Base-by-base conservation (phyloP, 495 filamentous ascomycete genomes). In the Aspergillus asperescens region DNA sequence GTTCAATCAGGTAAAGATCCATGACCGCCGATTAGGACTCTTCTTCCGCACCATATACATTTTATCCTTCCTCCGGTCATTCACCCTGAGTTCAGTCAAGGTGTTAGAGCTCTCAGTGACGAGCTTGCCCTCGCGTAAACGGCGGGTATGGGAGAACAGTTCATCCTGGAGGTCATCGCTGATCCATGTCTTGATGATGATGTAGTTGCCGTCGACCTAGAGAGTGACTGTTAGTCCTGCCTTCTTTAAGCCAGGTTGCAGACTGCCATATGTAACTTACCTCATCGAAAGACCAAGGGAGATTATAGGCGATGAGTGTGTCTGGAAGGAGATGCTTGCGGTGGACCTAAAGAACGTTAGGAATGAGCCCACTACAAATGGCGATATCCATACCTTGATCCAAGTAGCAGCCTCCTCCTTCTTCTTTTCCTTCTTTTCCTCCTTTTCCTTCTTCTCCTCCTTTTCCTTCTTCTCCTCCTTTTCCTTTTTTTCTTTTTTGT, bases 181-280 rank as follows among this genome's bases (percentile, higher is more conserved):
- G 54, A 91, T 81, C 82, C 81, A 89, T 48, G 80, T 75, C 65
- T 88, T 88, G 74, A 91, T 88, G 49, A 91, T 67, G 48, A 91
- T 75, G 55, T 82, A 90, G 47, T 86, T 81, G 42, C 78, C 74
- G 55, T 91, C 85, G 23, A 35, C 24, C 38, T 47, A 18, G 29
- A 18, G 50, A 6, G 16, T 9, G 2, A 3, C 16, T 24, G 15
- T 40, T 37, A 42, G 32, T 48, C 12, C n/a, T n/a, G n/a, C n/a
- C n/a, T n/a, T n/a, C n/a, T n/a, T n/a, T n/a, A n/a, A n/a, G n/a
- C n/a, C n/a, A n/a, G n/a, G n/a, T n/a, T n/a, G n/a, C n/a, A n/a
- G n/a, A n/a, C n/a, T n/a, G n/a, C n/a, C 6, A 7, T 10, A 31
- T 25, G 16, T 25, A 13, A 57, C 70, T 61, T 69, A 77, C 74